Conservation (phyloP, 495 filamentous ascomycete species). For the Rhypophila decipiens region DNA sequence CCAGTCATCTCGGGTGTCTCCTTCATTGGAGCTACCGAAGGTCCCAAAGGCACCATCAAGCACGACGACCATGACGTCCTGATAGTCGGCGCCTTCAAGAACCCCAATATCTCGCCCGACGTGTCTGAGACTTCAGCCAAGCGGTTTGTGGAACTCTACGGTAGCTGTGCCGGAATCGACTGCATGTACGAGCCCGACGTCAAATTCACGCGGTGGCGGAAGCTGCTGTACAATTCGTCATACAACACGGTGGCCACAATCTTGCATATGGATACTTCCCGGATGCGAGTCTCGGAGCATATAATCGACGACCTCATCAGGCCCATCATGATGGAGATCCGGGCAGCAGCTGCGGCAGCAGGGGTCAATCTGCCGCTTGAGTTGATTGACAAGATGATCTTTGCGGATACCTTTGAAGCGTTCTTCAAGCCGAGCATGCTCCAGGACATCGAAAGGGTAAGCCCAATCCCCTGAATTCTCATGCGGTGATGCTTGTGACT, state of each 20-base stretch:
- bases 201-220: constrained; percentile 38
- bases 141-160: constrained; percentile 37
- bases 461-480: not conserved
- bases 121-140: constrained; percentile 21
- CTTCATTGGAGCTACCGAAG: constrained; percentile 45
- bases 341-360: constrained; percentile 8
- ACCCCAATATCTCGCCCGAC: constrained; percentile 10
- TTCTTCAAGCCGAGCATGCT: constrained; percentile 43
- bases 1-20: constrained; percentile 47
- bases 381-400: constrained; percentile 28
- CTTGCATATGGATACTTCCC: constrained; percentile 40
- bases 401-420: constrained; percentile 30
- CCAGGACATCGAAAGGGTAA: constrained; percentile 34
- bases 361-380: constrained; percentile 30
- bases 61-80: constrained; percentile 38
- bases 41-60: constrained; percentile 34
- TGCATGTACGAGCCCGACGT: constrained; percentile 30
- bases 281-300: constrained; percentile 21
- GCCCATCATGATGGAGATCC: constrained; percentile 20
- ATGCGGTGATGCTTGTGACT: not conserved
- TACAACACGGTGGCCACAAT: constrained; percentile 43
- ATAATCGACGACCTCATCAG: constrained; percentile 15
- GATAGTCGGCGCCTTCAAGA: constrained; percentile 40
- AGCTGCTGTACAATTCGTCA: constrained; percentile 45
- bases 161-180: constrained; percentile 18